A percentile compares a stretch with the other conserved stretches of the same genome.
phyloP scores from a whole-genome alignment of 176 grass and related monocot species.

The Chrysopogon serrulatus region DNA sequence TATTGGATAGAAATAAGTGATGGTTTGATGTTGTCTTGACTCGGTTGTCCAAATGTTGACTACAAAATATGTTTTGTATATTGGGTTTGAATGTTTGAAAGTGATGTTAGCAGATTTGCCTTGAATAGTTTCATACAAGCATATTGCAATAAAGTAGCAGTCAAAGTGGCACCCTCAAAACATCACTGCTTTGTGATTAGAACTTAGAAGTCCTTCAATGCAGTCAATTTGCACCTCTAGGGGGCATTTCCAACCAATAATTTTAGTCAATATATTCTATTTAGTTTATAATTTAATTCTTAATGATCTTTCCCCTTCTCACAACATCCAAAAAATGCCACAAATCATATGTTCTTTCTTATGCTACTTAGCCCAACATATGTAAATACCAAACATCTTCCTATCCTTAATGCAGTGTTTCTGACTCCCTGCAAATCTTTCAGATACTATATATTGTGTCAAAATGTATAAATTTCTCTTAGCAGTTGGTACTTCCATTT shows the following conservation, averaged over 20 bases:
- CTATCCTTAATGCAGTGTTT: not conserved
- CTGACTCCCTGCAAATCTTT: not conserved
- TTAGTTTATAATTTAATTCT: not conserved
- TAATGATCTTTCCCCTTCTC: not conserved
- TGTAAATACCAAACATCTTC: not conserved
- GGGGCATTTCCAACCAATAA: not conserved
- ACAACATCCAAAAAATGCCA: not conserved
- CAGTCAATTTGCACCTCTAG: not conserved
- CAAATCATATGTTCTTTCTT: not conserved
- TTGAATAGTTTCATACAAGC: not conserved
- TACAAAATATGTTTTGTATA: not conserved
- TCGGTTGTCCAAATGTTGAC: not conserved
- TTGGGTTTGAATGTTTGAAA: not conserved
- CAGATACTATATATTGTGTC: not conserved
- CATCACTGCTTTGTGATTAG: not conserved
- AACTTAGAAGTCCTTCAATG: not conserved
- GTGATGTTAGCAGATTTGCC: not conserved
- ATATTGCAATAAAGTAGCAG: not conserved
- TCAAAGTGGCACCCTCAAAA: not conserved
- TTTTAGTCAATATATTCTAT: not conserved
- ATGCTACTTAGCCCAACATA: not conserved
- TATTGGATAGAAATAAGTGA: not conserved
- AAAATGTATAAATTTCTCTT: not conserved
- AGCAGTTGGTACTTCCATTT: constrained; percentile 17
- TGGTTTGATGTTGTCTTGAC: not conserved